These are phyloP conservation scores for Favolaschia claudopus DNA, from an alignment of 768 basidiomycete species.

Conservation along the genomic window DNA sequence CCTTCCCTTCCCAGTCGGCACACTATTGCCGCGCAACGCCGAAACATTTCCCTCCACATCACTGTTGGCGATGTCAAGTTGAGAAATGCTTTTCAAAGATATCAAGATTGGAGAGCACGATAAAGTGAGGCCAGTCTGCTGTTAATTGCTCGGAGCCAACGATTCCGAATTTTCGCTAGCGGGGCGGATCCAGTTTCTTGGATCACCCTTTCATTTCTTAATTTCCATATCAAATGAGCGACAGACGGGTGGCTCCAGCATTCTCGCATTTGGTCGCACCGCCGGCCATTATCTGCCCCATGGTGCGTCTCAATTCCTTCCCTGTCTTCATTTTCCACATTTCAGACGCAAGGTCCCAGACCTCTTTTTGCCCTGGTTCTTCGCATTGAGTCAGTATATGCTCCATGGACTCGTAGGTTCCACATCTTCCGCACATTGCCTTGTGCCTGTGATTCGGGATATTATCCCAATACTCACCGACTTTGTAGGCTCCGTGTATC, in stretches of 20 bases:
- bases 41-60: too few species aligned
- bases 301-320: constrained; percentile 9
- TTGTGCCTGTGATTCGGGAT: constrained; percentile 21
- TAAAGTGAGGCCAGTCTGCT: too few species aligned
- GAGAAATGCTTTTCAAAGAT: too few species aligned
- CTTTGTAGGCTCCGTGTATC: constrained; percentile 31
- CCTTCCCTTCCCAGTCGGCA: too few species aligned
- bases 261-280: constrained; percentile 11
- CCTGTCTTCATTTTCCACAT: constrained; percentile 19
- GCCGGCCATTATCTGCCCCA: constrained; percentile 31
- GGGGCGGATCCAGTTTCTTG: neutral
- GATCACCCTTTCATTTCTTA: constrained; percentile 14
- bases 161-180: neutral
- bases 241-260: constrained; percentile 24
- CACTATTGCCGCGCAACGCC: too few species aligned
- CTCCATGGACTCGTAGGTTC: constrained; percentile 31
- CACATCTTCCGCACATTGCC: constrained; percentile 24
- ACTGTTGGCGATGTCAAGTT: too few species aligned
- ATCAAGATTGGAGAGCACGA: too few species aligned
- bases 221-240: constrained; percentile 39
- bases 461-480: constrained; percentile 35
- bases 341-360: constrained; percentile 31
- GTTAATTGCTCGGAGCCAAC: neutral
- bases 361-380: constrained; percentile 22
- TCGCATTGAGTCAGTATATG: constrained; percentile 39